Conservation (phyloP, 805 yeast genomes). For the Ascoidea tarda region DNA sequence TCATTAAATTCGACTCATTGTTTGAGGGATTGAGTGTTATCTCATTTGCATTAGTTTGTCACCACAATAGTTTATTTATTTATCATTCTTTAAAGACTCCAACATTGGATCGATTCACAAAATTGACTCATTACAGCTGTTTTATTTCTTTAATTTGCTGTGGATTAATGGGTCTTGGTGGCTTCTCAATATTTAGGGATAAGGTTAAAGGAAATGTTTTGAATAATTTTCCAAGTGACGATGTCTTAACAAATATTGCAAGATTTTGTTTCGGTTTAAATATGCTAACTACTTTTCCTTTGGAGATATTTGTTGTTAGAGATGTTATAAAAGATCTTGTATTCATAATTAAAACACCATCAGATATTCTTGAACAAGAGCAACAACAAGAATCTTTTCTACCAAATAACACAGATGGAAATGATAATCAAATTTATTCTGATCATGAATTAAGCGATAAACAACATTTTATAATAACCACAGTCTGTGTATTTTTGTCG, state of each 20-base stretch:
- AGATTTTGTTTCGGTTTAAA: conserved; percentile 84
- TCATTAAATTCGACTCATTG: conserved; percentile 38
- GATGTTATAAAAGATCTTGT: conserved; percentile 66
- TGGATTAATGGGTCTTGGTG: conserved; percentile 63
- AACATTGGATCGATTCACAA: conserved; percentile 59
- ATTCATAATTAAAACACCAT: conserved; percentile 17
- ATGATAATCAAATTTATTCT: conserved; percentile 11
- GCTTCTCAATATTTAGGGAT: conserved; percentile 61
- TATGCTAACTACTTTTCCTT: conserved; percentile 84
- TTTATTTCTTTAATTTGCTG: conserved; percentile 70
- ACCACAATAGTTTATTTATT: conserved; percentile 84
- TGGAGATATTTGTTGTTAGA: conserved; percentile 81
- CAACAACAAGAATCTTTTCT: conserved; percentile 5
- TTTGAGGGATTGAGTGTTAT: conserved; percentile 91
- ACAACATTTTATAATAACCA: conserved; percentile 53
- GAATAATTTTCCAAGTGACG: conserved; percentile 73
- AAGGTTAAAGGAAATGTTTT: conserved; percentile 77
- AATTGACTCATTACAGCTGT: conserved; percentile 74
- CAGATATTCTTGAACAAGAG: conserved; percentile 5
- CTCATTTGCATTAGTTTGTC: conserved; percentile 91
- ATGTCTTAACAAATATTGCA: conserved; percentile 68
- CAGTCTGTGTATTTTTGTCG: conserved; percentile 47
- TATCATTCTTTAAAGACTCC: conserved; percentile 73
- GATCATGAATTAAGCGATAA: conserved; percentile 23
- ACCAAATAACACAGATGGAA: conserved; percentile 7